A percentile compares a stretch with the other conserved stretches of the same genome.
phyloP scores from a whole-genome alignment of 2,329 filamentous ascomycete species.

The Penicillium sp. region DNA sequence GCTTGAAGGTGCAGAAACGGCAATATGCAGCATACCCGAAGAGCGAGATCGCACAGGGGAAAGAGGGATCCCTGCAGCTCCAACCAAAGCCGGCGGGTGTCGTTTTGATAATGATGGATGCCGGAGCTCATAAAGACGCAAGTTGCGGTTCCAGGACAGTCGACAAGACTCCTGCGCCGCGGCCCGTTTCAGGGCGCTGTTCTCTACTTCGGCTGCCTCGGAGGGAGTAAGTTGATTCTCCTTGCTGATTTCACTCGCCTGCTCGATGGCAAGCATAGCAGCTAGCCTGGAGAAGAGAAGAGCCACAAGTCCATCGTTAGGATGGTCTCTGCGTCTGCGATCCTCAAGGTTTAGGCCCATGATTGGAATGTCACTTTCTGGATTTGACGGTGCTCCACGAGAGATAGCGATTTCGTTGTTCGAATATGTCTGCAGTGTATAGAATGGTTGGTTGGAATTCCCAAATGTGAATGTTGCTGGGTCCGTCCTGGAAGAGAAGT shows the following conservation, averaged over 20 bases:
- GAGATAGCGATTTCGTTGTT: slow-evolving; percentile 48
- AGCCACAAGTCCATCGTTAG: slow-evolving; percentile 49
- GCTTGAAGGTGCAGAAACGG: slow-evolving; percentile 40
- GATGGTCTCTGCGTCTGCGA: slow-evolving; percentile 39
- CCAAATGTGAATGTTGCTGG: slow-evolving; percentile 50
- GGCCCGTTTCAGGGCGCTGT: slow-evolving; percentile 48
- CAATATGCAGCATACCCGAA: slow-evolving; percentile 46
- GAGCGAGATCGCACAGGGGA: slow-evolving; percentile 36
- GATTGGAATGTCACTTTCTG: slow-evolving; percentile 46
- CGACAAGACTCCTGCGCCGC: slow-evolving; percentile 52
- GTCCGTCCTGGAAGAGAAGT: slow-evolving; percentile 37
- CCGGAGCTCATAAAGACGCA: slow-evolving; percentile 49
- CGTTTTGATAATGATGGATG: slow-evolving; percentile 48
- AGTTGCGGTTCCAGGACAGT: slow-evolving; percentile 48
- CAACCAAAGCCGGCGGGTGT: slow-evolving; percentile 34
- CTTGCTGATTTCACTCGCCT: slow-evolving; percentile 45
- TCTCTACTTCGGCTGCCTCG: slow-evolving; percentile 48
- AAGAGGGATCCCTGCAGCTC: slow-evolving; percentile 40
- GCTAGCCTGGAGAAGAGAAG: slow-evolving; percentile 54
- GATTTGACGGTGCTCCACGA: slow-evolving; percentile 46
- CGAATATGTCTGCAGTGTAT: slow-evolving; percentile 48
- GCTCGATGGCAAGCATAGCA: slow-evolving; percentile 54
- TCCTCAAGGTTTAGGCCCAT: slow-evolving; percentile 49
- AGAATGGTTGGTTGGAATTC: slow-evolving; percentile 47
- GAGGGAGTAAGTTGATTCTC: slow-evolving; percentile 45